A percentile compares a stretch with the other conserved stretches of the same genome.
These are phyloP conservation scores for Jaltomata sinuosa DNA, from an alignment of 257 asterid species.

Conservation along the genomic window DNA sequence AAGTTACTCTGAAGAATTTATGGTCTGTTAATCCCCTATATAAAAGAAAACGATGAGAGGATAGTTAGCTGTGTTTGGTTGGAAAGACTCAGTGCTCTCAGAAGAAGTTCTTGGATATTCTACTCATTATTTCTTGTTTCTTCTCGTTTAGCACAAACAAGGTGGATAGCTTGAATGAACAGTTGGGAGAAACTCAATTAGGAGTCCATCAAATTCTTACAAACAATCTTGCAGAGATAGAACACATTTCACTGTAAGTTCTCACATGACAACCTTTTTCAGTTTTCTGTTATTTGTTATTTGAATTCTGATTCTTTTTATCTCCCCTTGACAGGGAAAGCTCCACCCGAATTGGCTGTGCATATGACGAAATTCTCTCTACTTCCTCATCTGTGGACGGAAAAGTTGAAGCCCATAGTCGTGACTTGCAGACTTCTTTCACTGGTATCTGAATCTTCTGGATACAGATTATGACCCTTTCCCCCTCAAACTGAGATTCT, in stretches of 20 bases:
- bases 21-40: background rate
- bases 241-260: constrained; percentile 42
- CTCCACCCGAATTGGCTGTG: constrained; percentile 24
- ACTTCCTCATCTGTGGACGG: constrained; percentile 29
- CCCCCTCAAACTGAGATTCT: background rate
- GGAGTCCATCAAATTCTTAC: constrained; percentile 24
- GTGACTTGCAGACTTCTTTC: constrained; percentile 23
- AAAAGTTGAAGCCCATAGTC: constrained; percentile 27
- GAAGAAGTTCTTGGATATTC: background rate
- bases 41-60: background rate
- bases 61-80: background rate
- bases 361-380: constrained; percentile 35
- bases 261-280: background rate
- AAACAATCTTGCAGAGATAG: constrained; percentile 27
- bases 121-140: background rate
- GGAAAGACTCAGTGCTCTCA: background rate
- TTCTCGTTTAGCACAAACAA: constrained; percentile 29
- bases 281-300: background rate
- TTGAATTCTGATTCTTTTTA: background rate
- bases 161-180: constrained; percentile 38
- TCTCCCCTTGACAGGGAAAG: constrained; percentile 33
- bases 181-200: constrained; percentile 35
- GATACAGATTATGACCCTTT: background rate
- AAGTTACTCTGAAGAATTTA: background rate
- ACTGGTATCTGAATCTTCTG: constrained; percentile 32